A percentile compares a stretch with the other conserved stretches of the same genome.
Evolutionary conservation across 2,329 filamentous ascomycete species (phyloP).

Genomic region (Epichloe festucae): DNA sequence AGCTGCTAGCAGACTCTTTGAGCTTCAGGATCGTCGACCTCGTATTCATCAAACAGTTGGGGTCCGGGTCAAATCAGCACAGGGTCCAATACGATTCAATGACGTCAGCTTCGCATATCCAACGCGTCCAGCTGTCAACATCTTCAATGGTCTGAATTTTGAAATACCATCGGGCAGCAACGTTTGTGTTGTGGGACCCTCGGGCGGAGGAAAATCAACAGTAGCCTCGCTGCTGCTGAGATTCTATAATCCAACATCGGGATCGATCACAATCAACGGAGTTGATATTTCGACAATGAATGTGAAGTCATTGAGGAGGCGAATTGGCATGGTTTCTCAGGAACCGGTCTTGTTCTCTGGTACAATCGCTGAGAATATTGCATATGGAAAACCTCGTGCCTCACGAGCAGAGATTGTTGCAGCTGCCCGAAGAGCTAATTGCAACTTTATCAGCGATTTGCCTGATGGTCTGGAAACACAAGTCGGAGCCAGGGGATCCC

Average conservation of each 20-base stretch:
- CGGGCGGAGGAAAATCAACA: constrained; percentile 90
- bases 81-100: constrained; percentile 78
- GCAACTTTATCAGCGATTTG: constrained; percentile 91
- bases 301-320: constrained; percentile 78
- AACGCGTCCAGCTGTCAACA: constrained; percentile 78
- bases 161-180: constrained; percentile 88
- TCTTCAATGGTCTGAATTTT: constrained; percentile 83
- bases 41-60: constrained; percentile 82
- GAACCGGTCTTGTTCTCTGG: constrained; percentile 89
- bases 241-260: constrained; percentile 75
- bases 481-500: constrained; percentile 82
- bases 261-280: constrained; percentile 71
- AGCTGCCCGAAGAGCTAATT: constrained; percentile 86
- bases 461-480: constrained; percentile 90
- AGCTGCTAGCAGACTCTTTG: constrained; percentile 89
- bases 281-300: constrained; percentile 78
- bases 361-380: constrained; percentile 76
- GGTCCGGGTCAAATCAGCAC: constrained; percentile 63
- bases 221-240: constrained; percentile 82
- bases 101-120: constrained; percentile 85
- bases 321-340: constrained; percentile 90
- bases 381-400: constrained; percentile 75
- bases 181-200: constrained; percentile 91
- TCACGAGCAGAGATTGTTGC: constrained; percentile 68
- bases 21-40: constrained; percentile 81